Percentiles rank a stretch among this genome's conserved stretches.
phyloP scores from a whole-genome alignment of 208 protist species.

The Leishmania martiniquensis region DNA sequence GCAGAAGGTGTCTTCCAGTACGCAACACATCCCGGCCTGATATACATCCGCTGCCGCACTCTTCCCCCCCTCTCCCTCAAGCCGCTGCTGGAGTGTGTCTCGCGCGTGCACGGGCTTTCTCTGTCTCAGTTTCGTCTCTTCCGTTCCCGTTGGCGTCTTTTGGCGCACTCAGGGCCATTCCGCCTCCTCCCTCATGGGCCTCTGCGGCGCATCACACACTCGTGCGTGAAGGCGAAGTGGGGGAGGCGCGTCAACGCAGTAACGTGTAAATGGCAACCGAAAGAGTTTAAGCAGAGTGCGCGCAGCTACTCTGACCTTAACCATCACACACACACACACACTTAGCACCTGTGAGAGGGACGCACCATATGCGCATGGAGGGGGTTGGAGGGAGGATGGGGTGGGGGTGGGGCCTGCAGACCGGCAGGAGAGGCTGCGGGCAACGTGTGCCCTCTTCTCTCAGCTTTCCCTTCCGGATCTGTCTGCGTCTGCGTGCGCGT shows the following conservation, averaged over 20 bases:
- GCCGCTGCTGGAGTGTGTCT: neutral
- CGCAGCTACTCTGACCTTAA: too few species aligned
- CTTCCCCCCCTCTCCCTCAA: neutral
- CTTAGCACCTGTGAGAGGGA: too few species aligned
- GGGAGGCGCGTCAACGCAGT: too few species aligned
- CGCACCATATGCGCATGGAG: neutral
- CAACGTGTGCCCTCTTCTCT: neutral
- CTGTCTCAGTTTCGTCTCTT: neutral
- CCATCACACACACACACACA: neutral
- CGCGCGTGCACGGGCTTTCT: neutral
- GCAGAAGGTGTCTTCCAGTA: conserved; percentile 23
- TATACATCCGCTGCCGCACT: neutral
- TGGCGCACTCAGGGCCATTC: neutral
- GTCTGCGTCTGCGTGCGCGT: neutral
- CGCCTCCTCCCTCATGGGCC: too few species aligned
- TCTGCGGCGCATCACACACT: too few species aligned
- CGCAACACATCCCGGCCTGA: neutral
- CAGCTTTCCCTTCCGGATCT: neutral
- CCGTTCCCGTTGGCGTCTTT: neutral
- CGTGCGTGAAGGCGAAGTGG: neutral
- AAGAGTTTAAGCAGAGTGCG: too few species aligned
- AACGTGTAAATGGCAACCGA: too few species aligned
- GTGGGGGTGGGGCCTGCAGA: neutral
- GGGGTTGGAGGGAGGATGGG: neutral
- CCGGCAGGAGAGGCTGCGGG: neutral